These are phyloP conservation scores for Sporopachydermia cereana DNA, from an alignment of 1,139 yeast species.

Conservation along the genomic window DNA sequence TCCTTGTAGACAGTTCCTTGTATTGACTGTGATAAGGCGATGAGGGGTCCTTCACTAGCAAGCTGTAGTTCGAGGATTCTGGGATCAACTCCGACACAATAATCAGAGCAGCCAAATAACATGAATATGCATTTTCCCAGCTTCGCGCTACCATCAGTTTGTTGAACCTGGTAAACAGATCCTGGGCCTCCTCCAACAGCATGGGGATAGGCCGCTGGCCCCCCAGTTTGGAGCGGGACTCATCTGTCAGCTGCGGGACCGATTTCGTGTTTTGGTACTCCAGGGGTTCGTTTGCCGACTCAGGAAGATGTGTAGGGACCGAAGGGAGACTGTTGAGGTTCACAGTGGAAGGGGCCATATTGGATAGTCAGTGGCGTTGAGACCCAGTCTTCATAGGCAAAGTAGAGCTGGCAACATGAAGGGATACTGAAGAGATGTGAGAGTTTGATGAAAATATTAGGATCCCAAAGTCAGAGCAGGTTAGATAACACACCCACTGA, in stretches of 20 bases:
- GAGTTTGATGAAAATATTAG: no score
- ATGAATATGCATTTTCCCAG: slow-evolving; percentile 7
- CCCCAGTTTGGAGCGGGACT: not conserved
- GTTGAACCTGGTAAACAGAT: not conserved
- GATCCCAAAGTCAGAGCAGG: no score
- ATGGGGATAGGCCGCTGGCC: not conserved
- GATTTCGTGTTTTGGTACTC: not conserved
- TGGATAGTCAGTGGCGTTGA: no score
- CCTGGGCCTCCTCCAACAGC: not conserved
- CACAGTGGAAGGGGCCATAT: not conserved
- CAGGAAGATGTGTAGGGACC: not conserved
- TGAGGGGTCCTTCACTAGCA: not conserved
- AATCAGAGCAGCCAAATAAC: slow-evolving; percentile 6
- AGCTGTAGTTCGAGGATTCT: not conserved
- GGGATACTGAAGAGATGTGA: no score
- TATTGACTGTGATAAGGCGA: not conserved
- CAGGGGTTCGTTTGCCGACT: not conserved
- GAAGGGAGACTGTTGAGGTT: not conserved
- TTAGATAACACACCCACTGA: no score
- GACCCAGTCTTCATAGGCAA: no score
- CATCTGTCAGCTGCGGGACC: not conserved
- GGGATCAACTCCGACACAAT: slow-evolving; percentile 7
- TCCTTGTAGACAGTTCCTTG: not conserved
- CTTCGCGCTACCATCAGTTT: not conserved
- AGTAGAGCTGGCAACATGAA: no score